These are phyloP conservation scores for Draba incana DNA, from an alignment of 345 rosid genomes.

Conservation along the genomic window DNA sequence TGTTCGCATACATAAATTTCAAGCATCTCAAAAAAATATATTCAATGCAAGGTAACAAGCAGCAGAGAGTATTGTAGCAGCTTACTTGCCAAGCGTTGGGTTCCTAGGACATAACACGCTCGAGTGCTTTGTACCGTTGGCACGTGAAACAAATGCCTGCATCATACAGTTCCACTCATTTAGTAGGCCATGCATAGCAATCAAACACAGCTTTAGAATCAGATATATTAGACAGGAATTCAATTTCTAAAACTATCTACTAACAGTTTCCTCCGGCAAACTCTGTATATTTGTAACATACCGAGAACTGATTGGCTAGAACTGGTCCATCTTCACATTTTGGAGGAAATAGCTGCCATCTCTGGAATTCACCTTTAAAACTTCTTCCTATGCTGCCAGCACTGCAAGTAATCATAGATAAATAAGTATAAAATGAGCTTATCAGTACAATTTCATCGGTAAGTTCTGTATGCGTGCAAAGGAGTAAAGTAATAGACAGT, in stretches of 20 bases:
- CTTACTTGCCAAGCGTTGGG: conserved; percentile 38
- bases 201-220: neutral
- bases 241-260: neutral
- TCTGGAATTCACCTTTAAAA: conserved; percentile 86
- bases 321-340: conserved; percentile 76
- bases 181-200: too few species aligned
- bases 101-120: conserved; percentile 37
- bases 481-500: too few species aligned
- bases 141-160: conserved; percentile 43
- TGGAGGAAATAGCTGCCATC: conserved; percentile 81
- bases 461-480: too few species aligned
- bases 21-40: conserved; percentile 8
- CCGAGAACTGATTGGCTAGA: conserved; percentile 91
- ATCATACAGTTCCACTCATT: conserved; percentile 9
- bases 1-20: conserved; percentile 41
- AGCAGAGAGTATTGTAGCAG: neutral
- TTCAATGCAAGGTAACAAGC: neutral
- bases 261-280: neutral
- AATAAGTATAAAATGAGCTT: neutral
- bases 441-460: too few species aligned
- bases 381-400: conserved; percentile 93
- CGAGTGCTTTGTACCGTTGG: conserved; percentile 36
- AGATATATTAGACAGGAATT: neutral
- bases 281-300: conserved; percentile 50
- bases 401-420: conserved; percentile 39